Conservation (phyloP, 306 rosid genomes). For the Cicer chorassanicum region DNA sequence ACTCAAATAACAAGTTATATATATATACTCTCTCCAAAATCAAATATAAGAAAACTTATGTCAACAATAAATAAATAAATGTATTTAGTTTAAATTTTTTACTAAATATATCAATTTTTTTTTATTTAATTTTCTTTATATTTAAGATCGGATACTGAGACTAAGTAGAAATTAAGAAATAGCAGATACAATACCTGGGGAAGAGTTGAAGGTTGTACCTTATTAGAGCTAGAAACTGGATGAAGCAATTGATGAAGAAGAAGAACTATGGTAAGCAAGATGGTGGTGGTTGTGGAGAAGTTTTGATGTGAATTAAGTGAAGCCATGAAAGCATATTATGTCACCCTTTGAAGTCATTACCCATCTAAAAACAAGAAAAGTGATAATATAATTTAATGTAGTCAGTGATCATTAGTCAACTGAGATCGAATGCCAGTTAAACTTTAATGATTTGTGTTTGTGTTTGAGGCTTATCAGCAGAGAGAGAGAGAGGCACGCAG, state of each 20-base stretch:
- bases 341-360: constrained; percentile 50
- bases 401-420: neutral
- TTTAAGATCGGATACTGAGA: no score
- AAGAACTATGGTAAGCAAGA: constrained; percentile 48
- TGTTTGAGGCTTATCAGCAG: constrained; percentile 40
- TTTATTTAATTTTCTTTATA: no score
- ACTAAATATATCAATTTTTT: no score
- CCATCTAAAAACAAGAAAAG: constrained; percentile 27
- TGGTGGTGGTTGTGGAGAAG: constrained; percentile 42
- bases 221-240: constrained; percentile 52
- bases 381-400: constrained; percentile 35
- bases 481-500: neutral
- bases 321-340: constrained; percentile 52
- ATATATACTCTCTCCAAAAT: neutral
- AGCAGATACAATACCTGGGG: constrained; percentile 48
- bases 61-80: no score
- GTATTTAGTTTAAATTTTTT: no score
- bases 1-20: neutral
- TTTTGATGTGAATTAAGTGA: constrained; percentile 45
- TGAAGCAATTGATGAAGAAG: constrained; percentile 49
- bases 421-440: constrained; percentile 49
- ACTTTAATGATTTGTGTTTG: constrained; percentile 41
- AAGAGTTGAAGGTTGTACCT: constrained; percentile 49
- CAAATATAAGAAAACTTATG: no score
- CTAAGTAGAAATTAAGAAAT: neutral